Base-by-base conservation (phyloP, 257 asterid species). In the Ehretia macrophylla region DNA sequence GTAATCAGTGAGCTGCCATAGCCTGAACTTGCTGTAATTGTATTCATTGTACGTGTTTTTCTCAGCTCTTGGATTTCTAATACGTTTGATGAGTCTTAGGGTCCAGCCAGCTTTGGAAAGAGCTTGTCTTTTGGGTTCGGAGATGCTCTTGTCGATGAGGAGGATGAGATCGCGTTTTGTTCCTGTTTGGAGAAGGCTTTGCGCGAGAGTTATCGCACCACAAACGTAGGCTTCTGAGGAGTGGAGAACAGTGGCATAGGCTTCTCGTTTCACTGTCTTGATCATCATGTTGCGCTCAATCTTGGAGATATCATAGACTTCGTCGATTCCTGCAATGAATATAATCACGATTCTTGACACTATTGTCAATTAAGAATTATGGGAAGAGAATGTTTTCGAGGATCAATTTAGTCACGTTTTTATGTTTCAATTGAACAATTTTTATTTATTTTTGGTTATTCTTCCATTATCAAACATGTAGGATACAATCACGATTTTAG, bases 1-100 rank as follows among this genome's bases (percentile, higher is more conserved):
- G 62, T 87, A 87, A 8, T 83, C 86, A 1, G 85, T 80, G 58
- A 90, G 90, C 71, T 86, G 96, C 96, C 96, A 90, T 10, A 90
- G 62, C 18, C 97, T 68, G 72, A 90, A 81, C 66, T 90, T 90
- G 80, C 92, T 90, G 73, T 90, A 90, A 58, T 90, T 90, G 75
- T 90, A 90, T 18, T 86, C 94, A 20, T 90, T 90, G 75, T 90
- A 90, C 11, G 88, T 58, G 62, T 72, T 2, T 22, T 74, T 87
- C 42, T 82, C 83, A 19, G 98, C 98, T 21, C 55, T 74, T 0
- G 98, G 86, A 77, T 90, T 90, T 14, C 97, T 85, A 58, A 90
- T 90, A 52, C 96, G 73, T 48, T 66, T 67, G 55, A 90, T 90
- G 74, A 83, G 42, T 0, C 88, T 77, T 42, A 90, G 74, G 65